Base-by-base conservation (phyloP, 768 basidiomycete species). In the Hygrocybe coccinea region DNA sequence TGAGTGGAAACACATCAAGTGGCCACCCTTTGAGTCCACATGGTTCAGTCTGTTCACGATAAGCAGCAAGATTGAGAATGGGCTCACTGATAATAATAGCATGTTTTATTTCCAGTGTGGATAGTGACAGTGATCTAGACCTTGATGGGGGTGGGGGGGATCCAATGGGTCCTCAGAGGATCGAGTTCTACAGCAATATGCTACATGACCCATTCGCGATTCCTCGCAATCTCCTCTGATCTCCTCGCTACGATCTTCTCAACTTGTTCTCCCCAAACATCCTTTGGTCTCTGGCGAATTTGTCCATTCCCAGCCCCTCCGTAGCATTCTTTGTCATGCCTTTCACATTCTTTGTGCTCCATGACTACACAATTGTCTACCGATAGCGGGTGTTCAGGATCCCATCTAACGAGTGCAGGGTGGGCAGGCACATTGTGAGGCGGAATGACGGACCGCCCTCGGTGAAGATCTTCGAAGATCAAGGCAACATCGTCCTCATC, bases 341-440 rank as follows among this genome's bases (percentile, higher is more conserved):
- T 78, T 64, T 85, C 84, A 0, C 84, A 89, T 53, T 97, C 91
- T 49, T 74, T 76, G 53, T 77, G 69, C 55, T 92, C 90, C 71
- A 97, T 84, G 2, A 93, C 85, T 10, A 95, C 90, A 55, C 87
- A 83, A 67, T 98, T 98, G 37, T 89, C 85, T n/a, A 81, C 72
- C 22, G 78, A 74, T 19, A 98, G 65, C 2, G 86, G 85, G 36
- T 69, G 69, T 2, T 67, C 66, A 15, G 80, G 78, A 61, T 92
- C 85, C 97, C 95, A 99, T 44, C 92, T 77, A 21, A 89, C 79
- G 2, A 95, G 75, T 1, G 83, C 79, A 0, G 95, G 90, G 45
- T 85, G 79, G 7, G 80, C 69, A 17, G 89, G 85, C 9, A 94
- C 80, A 14, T 79, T 76, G 54, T 89, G 80, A 0, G 95, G 95